phyloP scores from a whole-genome alignment of 176 grass and related monocot species.

The Secale cereale region DNA sequence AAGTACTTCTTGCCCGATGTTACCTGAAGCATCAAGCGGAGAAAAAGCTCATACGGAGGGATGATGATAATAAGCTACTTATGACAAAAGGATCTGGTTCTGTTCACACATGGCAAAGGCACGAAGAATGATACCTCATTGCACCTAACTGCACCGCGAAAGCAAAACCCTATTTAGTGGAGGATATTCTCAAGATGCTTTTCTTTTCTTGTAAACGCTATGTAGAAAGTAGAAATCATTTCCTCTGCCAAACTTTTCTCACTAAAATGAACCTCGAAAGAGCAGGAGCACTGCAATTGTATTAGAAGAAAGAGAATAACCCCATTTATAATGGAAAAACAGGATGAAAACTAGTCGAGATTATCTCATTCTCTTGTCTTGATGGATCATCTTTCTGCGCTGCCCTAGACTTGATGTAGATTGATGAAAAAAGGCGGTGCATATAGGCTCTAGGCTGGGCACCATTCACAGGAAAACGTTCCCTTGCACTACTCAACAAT shows the following conservation, averaged over 20 bases:
- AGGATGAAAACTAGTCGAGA: not conserved
- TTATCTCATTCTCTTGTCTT: not conserved
- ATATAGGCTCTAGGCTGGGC: not conserved
- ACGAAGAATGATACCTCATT: not conserved
- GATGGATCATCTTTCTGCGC: not conserved
- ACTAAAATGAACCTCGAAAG: not conserved
- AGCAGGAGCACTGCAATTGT: not conserved
- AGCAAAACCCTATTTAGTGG: not conserved
- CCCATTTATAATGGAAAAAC: not conserved
- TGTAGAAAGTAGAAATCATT: not conserved
- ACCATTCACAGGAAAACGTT: conserved; percentile 6
- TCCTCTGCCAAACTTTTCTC: not conserved
- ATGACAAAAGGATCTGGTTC: conserved; percentile 22
- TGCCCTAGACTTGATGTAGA: not conserved
- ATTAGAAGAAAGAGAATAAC: not conserved
- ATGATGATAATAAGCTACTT: not conserved
- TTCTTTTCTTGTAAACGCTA: not conserved
- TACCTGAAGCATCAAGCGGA: not conserved
- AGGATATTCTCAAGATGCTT: not conserved
- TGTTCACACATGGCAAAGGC: not conserved
- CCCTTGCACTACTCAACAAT: conserved; percentile 22
- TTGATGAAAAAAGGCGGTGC: not conserved
- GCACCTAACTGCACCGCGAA: not conserved
- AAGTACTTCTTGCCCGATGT: not conserved
- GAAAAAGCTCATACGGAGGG: conserved; percentile 7